Evolutionary conservation across 305 asterid species (phyloP).

Genomic region (Fraxinus xanthoxyloides): DNA sequence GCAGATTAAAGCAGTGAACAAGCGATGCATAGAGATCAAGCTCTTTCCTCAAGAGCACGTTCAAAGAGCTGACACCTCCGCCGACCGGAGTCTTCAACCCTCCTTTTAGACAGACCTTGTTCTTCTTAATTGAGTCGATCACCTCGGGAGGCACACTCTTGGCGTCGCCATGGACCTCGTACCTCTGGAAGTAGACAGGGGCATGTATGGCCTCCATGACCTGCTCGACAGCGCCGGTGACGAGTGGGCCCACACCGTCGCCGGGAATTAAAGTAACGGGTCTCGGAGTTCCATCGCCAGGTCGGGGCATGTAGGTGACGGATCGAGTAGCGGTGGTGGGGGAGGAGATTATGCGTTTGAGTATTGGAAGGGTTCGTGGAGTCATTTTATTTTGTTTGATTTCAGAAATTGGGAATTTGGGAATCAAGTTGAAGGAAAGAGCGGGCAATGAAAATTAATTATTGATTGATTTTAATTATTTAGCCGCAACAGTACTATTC

Average conservation of each 20-base stretch:
- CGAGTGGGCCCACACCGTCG: slow-evolving; percentile 90
- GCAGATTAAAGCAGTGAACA: slow-evolving; percentile 75
- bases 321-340: slow-evolving; percentile 49
- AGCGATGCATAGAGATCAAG: slow-evolving; percentile 89
- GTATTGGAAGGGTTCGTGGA: slow-evolving; percentile 51
- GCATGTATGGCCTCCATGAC: slow-evolving; percentile 95
- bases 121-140: slow-evolving; percentile 75
- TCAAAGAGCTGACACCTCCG: slow-evolving; percentile 87
- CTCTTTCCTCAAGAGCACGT: slow-evolving; percentile 74
- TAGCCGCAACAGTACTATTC: too few relatives aligned
- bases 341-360: slow-evolving; percentile 34
- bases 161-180: slow-evolving; percentile 81
- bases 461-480: too few relatives aligned
- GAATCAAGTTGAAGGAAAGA: neutral
- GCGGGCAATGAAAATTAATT: too few relatives aligned
- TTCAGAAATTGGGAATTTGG: slow-evolving; percentile 1
- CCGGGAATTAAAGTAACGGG: slow-evolving; percentile 87
- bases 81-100: slow-evolving; percentile 89
- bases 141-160: slow-evolving; percentile 67
- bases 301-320: slow-evolving; percentile 85
- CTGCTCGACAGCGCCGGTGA: slow-evolving; percentile 88
- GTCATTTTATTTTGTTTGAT: slow-evolving; percentile 32
- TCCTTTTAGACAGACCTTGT: slow-evolving; percentile 88
- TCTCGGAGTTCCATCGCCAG: slow-evolving; percentile 86
- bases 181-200: slow-evolving; percentile 83